Percentiles rank a stretch among this genome's conserved stretches.
Conservation (phyloP, 306 rosid genomes). For the Acacia melanoxylon region DNA sequence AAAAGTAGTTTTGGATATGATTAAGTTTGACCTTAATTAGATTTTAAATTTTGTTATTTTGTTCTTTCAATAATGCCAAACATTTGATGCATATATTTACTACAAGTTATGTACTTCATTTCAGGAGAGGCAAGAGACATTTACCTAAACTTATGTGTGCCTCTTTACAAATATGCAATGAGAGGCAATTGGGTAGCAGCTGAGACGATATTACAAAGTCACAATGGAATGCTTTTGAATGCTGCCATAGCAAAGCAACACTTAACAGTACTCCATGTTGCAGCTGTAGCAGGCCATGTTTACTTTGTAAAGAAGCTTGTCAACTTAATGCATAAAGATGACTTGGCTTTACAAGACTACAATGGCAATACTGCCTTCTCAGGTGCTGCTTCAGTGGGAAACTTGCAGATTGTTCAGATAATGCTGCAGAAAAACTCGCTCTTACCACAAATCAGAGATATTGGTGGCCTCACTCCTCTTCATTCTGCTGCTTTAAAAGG, state of each 20-base stretch:
- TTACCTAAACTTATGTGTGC: background rate
- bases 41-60: no score
- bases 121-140: background rate
- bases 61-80: background rate
- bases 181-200: background rate
- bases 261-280: slow-evolving; percentile 33
- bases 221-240: background rate
- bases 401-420: background rate
- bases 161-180: background rate
- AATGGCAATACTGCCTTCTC: slow-evolving; percentile 36
- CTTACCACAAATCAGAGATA: background rate
- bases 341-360: slow-evolving; percentile 21
- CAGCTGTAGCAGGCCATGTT: slow-evolving; percentile 12
- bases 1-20: no score
- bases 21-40: no score
- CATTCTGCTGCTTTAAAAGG: slow-evolving; percentile 27
- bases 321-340: background rate
- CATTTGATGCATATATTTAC: background rate
- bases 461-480: slow-evolving; percentile 11
- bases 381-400: slow-evolving; percentile 33
- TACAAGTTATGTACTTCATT: background rate
- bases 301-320: background rate
- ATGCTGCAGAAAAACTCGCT: background rate
- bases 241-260: slow-evolving; percentile 25
- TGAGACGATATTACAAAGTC: background rate